These are phyloP conservation scores for Parietaria judaica DNA, from an alignment of 306 rosid species.

Conservation along the genomic window DNA sequence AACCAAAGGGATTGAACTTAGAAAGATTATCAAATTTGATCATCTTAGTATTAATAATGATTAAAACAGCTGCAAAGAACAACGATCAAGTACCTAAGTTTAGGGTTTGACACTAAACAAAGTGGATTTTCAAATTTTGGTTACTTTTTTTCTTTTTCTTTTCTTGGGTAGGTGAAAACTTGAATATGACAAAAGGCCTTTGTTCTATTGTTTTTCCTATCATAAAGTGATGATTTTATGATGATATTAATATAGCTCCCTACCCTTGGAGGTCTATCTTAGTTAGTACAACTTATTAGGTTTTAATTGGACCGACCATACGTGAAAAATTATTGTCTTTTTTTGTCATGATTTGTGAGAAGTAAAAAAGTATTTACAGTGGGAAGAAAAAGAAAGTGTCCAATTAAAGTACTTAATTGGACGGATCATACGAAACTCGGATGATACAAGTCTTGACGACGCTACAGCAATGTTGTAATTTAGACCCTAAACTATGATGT, in stretches of 20 bases:
- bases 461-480: too few relatives aligned
- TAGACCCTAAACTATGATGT: too few relatives aligned
- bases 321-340: too few relatives aligned
- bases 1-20: slow-evolving; percentile 8
- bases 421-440: too few relatives aligned
- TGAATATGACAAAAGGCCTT: neutral
- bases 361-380: too few relatives aligned
- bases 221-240: slow-evolving; percentile 10
- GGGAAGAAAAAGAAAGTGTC: too few relatives aligned
- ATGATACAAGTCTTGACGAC: too few relatives aligned
- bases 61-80: slow-evolving; percentile 3
- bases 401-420: too few relatives aligned
- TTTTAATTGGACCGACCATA: too few relatives aligned
- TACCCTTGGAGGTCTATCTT: slow-evolving; percentile 16
- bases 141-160: slow-evolving; percentile 5
- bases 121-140: slow-evolving; percentile 2
- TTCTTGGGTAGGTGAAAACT: slow-evolving; percentile 1
- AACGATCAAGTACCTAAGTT: slow-evolving; percentile 1
- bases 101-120: neutral
- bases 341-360: too few relatives aligned
- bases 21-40: neutral
- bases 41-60: slow-evolving; percentile 14
- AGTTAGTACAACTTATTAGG: slow-evolving; percentile 6
- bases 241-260: slow-evolving; percentile 1
- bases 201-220: slow-evolving; percentile 21